phyloP scores from a whole-genome alignment of 2,329 filamentous ascomycete genomes.

The Bertia moriformis region DNA sequence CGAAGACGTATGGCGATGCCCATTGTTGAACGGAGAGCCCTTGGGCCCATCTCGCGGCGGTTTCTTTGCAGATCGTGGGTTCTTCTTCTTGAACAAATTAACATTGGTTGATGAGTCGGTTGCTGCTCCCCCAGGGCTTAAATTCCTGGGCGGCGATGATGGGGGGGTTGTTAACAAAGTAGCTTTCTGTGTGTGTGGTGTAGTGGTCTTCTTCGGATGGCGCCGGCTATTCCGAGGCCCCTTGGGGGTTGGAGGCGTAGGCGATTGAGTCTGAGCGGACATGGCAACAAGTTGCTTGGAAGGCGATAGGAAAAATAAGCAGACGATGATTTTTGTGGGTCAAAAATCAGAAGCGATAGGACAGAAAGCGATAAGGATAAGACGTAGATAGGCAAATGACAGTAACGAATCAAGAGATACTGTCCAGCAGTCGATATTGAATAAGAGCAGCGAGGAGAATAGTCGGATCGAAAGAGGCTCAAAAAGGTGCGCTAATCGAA shows the following conservation, averaged over 20 bases:
- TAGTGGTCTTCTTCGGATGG: not conserved
- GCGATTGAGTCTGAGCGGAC: not conserved
- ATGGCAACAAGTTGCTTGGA: not conserved
- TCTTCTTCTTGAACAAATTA: not conserved
- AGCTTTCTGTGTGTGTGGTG: not conserved
- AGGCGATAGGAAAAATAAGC: slow-evolving; percentile 1
- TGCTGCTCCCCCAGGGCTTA: not conserved
- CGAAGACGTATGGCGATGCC: slow-evolving; percentile 27
- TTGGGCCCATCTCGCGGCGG: slow-evolving; percentile 1
- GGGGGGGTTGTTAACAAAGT: not conserved
- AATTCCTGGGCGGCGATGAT: not conserved
- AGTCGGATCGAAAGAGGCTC: no score
- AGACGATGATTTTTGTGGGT: slow-evolving; percentile 4
- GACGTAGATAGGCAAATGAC: no score
- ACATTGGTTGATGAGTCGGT: not conserved
- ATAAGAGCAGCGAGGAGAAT: no score
- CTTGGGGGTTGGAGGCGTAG: not conserved
- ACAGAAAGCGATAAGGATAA: slow-evolving; percentile 5
- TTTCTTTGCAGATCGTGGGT: not conserved
- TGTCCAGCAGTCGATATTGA: not conserved
- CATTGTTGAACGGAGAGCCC: slow-evolving; percentile 24
- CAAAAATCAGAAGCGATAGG: slow-evolving; percentile 6
- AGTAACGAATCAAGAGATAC: no score
- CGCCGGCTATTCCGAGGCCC: not conserved
- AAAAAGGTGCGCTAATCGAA: no score